Conservation (phyloP, 768 basidiomycete genomes). For the Lentinus tigrinus region DNA sequence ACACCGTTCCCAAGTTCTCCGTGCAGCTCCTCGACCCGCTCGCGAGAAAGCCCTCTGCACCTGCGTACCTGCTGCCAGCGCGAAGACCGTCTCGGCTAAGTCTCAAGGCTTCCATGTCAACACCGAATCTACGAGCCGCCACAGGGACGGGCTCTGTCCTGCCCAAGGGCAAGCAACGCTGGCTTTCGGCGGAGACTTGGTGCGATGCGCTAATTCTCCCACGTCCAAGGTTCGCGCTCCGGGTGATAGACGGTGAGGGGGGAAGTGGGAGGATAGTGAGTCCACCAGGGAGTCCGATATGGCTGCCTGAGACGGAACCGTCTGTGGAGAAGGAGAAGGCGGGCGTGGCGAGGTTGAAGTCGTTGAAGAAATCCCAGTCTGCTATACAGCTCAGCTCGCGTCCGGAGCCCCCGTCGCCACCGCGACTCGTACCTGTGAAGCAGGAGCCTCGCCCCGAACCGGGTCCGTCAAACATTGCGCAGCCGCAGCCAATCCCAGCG, state of each 20-base stretch:
- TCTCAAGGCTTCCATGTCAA: slow-evolving; percentile 60
- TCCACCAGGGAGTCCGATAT: slow-evolving; percentile 47
- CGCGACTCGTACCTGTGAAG: neutral
- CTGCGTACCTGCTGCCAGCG: slow-evolving; percentile 23
- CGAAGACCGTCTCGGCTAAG: slow-evolving; percentile 20
- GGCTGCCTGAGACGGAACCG: slow-evolving; percentile 16
- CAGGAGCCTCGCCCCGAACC: neutral
- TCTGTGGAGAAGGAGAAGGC: neutral
- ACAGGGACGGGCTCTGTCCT: slow-evolving; percentile 21
- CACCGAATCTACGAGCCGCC: slow-evolving; percentile 54
- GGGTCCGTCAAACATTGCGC: neutral
- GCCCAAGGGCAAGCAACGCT: slow-evolving; percentile 54
- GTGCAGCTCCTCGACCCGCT: slow-evolving; percentile 25
- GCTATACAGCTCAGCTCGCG: slow-evolving; percentile 34
- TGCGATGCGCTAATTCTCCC: slow-evolving; percentile 80
- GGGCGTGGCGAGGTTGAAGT: slow-evolving; percentile 2
- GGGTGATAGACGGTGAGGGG: slow-evolving; percentile 37
- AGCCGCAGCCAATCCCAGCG: neutral
- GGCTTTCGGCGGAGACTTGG: slow-evolving; percentile 77
- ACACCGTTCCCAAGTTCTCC: slow-evolving; percentile 22
- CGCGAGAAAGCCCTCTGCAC: slow-evolving; percentile 16
- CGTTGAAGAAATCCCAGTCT: slow-evolving; percentile 21
- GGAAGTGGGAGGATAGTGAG: slow-evolving; percentile 41
- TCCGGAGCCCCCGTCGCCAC: slow-evolving; percentile 10
- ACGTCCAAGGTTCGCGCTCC: slow-evolving; percentile 60